Conservation (phyloP, 2,329 filamentous ascomycete genomes). For the Sarocladium strictum region DNA sequence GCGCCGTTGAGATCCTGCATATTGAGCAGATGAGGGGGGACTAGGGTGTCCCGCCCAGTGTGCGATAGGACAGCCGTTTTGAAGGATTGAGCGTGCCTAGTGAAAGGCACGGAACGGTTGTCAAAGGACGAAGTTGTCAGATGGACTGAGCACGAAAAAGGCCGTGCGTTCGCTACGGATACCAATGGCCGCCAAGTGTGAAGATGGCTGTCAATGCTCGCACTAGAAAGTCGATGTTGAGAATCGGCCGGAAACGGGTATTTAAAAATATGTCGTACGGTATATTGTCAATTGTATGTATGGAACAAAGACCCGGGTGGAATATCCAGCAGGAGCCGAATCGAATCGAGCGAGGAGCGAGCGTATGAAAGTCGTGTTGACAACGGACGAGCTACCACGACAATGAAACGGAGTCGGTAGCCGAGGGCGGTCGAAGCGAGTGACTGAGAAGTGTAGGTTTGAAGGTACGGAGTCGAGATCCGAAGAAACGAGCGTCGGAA, state of each 20-base stretch:
- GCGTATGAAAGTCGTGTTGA: not conserved
- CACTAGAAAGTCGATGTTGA: not conserved
- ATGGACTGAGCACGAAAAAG: not conserved
- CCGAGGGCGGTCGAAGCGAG: not conserved
- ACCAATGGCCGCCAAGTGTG: not conserved
- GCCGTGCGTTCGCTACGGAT: not conserved
- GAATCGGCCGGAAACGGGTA: not conserved
- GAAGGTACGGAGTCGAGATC: not conserved
- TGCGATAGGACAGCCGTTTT: constrained; percentile 80
- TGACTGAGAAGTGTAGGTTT: constrained; percentile 3
- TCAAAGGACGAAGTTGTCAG: not conserved
- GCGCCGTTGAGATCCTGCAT: constrained; percentile 74
- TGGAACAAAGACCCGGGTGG: not conserved
- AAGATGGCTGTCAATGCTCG: not conserved
- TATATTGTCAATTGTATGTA: not conserved
- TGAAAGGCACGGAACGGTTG: constrained; percentile 39
- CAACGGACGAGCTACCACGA: not conserved
- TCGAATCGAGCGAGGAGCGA: constrained; percentile 7
- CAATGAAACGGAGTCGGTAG: not conserved
- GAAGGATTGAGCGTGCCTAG: constrained; percentile 53
- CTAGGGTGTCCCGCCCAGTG: constrained; percentile 73
- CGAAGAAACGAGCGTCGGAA: not conserved
- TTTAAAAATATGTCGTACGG: not conserved
- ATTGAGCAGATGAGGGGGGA: constrained; percentile 79
- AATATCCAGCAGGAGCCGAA: not conserved